Conservation (phyloP, 1,139 yeast species). For the Pichia sp. region DNA sequence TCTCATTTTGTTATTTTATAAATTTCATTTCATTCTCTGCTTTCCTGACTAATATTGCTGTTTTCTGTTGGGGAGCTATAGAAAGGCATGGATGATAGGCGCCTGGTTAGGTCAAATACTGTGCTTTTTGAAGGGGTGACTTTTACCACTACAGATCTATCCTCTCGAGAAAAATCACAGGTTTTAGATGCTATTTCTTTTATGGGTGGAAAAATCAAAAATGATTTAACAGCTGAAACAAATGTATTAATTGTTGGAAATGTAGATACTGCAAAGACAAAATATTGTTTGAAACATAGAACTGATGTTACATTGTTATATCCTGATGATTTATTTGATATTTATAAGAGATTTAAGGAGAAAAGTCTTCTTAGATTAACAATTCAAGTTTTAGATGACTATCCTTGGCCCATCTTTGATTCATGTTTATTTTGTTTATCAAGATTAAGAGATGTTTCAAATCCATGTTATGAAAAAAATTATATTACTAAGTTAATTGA, state of each 20-base stretch:
- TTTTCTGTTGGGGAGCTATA: no score
- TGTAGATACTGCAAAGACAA: slow-evolving; percentile 60
- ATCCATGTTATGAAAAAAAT: slow-evolving; percentile 25
- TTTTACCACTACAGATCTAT: slow-evolving; percentile 15
- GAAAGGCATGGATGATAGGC: background rate
- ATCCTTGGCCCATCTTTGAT: slow-evolving; percentile 23
- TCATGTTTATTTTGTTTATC: slow-evolving; percentile 28
- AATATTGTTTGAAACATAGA: slow-evolving; percentile 53
- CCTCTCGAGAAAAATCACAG: slow-evolving; percentile 24
- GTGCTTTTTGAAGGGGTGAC: slow-evolving; percentile 14
- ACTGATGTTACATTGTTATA: slow-evolving; percentile 53
- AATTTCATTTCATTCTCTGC: no score
- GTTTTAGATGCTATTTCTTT: slow-evolving; percentile 38
- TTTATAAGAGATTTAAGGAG: slow-evolving; percentile 31
- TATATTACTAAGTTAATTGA: slow-evolving; percentile 37
- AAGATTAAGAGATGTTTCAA: slow-evolving; percentile 20
- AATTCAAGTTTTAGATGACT: slow-evolving; percentile 20
- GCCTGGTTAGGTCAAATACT: background rate
- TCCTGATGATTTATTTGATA: slow-evolving; percentile 39
- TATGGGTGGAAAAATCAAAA: slow-evolving; percentile 60
- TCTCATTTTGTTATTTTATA: no score
- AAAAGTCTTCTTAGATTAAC: slow-evolving; percentile 27
- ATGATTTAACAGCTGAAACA: slow-evolving; percentile 64
- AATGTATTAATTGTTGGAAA: slow-evolving; percentile 64
- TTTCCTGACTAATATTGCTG: no score